Percentiles rank a stretch among this genome's conserved stretches.
Conservation (phyloP, 2,329 filamentous ascomycete species). For the Penicillium frequentans region DNA sequence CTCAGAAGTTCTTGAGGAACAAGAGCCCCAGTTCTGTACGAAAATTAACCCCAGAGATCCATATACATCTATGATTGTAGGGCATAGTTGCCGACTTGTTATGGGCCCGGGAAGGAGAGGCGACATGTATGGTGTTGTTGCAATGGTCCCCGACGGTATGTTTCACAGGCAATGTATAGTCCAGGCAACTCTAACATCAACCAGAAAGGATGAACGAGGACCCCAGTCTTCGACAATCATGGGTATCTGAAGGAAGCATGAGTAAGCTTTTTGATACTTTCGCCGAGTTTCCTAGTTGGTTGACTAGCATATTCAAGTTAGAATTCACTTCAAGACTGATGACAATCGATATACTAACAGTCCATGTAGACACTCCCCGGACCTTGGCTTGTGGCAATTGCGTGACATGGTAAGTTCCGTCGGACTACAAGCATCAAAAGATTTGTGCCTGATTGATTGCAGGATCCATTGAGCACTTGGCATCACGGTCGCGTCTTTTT, state of each 20-base stretch:
- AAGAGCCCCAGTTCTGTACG: slow-evolving; percentile 22
- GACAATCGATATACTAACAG: too few species aligned
- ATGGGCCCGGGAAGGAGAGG: slow-evolving; percentile 48
- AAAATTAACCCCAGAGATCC: slow-evolving; percentile 39
- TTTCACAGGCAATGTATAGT: too few species aligned
- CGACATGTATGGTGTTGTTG: slow-evolving; percentile 46
- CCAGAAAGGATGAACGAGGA: slow-evolving; percentile 37
- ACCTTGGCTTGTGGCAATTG: slow-evolving; percentile 47
- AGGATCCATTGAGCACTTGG: slow-evolving; percentile 40
- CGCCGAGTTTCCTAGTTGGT: slow-evolving; percentile 44
- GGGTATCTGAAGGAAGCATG: slow-evolving; percentile 44
- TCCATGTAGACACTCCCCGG: slow-evolving; percentile 12
- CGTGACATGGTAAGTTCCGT: slow-evolving; percentile 37
- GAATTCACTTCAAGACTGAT: too few species aligned
- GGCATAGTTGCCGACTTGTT: slow-evolving; percentile 37
- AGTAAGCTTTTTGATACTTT: slow-evolving; percentile 36
- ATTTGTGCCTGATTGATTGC: too few species aligned
- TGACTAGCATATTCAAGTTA: slow-evolving; percentile 15
- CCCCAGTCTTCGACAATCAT: slow-evolving; percentile 34
- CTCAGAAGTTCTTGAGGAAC: slow-evolving; percentile 8
- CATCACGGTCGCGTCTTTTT: slow-evolving; percentile 13
- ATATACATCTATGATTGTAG: slow-evolving; percentile 46
- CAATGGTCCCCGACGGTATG: slow-evolving; percentile 44
- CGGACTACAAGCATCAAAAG: slow-evolving; percentile 7
- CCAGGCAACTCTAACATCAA: slow-evolving; percentile 15